Base-by-base conservation (phyloP, 2,329 filamentous ascomycete genomes). In the Cordyceps fumosorosea region DNA sequence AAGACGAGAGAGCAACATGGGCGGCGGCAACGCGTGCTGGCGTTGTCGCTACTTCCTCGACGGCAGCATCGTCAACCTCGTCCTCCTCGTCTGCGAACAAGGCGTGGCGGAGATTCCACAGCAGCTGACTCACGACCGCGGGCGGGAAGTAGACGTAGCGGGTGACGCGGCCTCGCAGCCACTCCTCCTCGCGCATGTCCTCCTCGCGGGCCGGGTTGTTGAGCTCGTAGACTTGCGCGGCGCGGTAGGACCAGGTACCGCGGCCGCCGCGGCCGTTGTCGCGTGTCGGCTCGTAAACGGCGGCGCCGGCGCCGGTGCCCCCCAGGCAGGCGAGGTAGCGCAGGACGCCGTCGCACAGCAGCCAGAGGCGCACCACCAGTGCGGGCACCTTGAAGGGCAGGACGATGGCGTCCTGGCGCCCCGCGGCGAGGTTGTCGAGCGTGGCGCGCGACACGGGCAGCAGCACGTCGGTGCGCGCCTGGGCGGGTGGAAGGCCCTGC, bases 361-460 rank as follows among this genome's bases (percentile, higher is more conserved):
- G 75, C 86, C 86, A 89, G 66, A 87, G 77, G n/a, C 86, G 83
- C 20, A 72, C 75, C 5, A 87, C 82, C 18, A 78, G 76, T 3
- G 74, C 69, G 1, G 84, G 83, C 24, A 89, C 78, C 55, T 77
- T 79, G 73, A 83, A 87, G 18, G 75, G 72, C 50, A 85, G 77
- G 63, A 83, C 81, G 58, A 88, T 77, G 67, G 86, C 79, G 60
- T 84, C 76, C 60, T 81, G 81, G 3, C 71, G 74, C 1, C 84
- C 80, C 11, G 76, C 70, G 11, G 80, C 66, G 40, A 89, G 81
- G 14, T 77, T 70, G 7, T 73, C 68, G n/a, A 85, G 76, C 2
- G 79, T 76, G 8, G 78, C 69, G 0, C 77, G 72, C 42, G 78
- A 72, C 3, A 85, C 74, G 16, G 80, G 79, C 59, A 86, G 75